These are phyloP conservation scores for Gossypium mustelinum DNA, from an alignment of 345 rosid genomes.

Conservation along the genomic window DNA sequence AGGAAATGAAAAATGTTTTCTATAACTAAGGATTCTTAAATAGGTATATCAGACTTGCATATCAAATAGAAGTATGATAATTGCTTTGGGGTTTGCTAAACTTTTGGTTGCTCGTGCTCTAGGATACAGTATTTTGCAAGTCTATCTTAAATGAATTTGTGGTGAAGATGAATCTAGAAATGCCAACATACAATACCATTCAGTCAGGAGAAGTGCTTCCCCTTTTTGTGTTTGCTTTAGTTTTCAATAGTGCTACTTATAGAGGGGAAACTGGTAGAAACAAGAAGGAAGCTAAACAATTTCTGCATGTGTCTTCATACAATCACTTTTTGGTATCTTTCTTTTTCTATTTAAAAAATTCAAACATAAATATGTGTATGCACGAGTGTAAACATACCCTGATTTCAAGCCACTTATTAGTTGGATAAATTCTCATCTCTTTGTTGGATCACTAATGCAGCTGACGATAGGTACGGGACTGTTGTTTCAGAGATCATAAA, in stretches of 20 bases:
- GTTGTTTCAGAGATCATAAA: constrained; percentile 29
- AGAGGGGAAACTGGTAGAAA: constrained; percentile 26
- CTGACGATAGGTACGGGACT: constrained; percentile 17
- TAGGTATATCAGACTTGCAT: neutral
- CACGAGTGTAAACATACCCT: neutral
- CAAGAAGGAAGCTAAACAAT: constrained; percentile 53
- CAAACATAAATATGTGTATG: neutral
- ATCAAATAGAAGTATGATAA: neutral
- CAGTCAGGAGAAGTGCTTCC: constrained; percentile 21
- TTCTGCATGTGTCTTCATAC: constrained; percentile 41
- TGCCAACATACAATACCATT: constrained; percentile 30
- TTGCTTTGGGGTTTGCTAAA: neutral
- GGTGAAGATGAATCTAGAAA: constrained; percentile 27
- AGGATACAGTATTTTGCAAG: constrained; percentile 41
- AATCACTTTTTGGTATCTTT: constrained; percentile 33
- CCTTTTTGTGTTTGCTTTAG: constrained; percentile 27
- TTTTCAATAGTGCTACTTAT: constrained; percentile 31
- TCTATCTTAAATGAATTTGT: constrained; percentile 46
- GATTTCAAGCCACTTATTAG: neutral
- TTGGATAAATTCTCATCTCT: neutral
- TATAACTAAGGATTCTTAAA: neutral
- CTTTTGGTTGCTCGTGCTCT: neutral
- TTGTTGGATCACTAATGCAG: constrained; percentile 18
- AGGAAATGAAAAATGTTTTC: neutral
- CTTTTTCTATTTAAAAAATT: neutral